Evolutionary conservation across 495 filamentous ascomycete species (phyloP).

Genomic region (Penicillium silybi): DNA sequence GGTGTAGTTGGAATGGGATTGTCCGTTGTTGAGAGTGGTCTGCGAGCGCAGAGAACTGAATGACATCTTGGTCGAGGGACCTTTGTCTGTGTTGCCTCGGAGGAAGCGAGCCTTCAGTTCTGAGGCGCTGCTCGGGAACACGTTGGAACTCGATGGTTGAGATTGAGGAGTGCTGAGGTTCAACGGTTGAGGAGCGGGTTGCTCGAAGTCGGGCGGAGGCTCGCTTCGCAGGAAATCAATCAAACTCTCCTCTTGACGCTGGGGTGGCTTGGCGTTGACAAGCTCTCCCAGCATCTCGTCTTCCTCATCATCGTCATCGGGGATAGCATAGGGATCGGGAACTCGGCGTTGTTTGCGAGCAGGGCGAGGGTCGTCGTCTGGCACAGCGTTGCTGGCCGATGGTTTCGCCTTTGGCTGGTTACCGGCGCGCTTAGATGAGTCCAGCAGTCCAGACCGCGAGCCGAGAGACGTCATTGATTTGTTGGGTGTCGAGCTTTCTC

Average conservation of each 20-base stretch:
- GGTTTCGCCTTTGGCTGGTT: slow-evolving; percentile 16
- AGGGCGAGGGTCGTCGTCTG: slow-evolving; percentile 29
- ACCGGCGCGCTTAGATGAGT: slow-evolving; percentile 27
- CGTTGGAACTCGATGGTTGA: slow-evolving; percentile 49
- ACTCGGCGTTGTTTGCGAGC: slow-evolving; percentile 69
- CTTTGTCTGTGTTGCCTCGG: slow-evolving; percentile 33
- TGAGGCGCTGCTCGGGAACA: slow-evolving; percentile 25
- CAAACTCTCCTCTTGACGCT: slow-evolving; percentile 62
- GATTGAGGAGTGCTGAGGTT: slow-evolving; percentile 17
- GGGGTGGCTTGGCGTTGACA: slow-evolving; percentile 41
- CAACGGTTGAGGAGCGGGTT: slow-evolving; percentile 42
- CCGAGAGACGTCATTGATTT: slow-evolving; percentile 51
- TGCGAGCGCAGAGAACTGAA: slow-evolving; percentile 32
- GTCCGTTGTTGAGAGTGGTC: slow-evolving; percentile 4
- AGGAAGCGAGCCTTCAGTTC: slow-evolving; percentile 62
- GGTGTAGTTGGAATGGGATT: slow-evolving; percentile 34
- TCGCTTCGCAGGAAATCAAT: slow-evolving; percentile 84
- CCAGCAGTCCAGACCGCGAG: slow-evolving; percentile 57
- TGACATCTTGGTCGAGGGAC: slow-evolving; percentile 28
- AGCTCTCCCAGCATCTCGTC: slow-evolving; percentile 69
- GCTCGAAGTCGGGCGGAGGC: slow-evolving; percentile 62
- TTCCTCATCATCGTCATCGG: slow-evolving; percentile 53
- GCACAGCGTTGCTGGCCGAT: slow-evolving; percentile 6
- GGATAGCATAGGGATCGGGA: slow-evolving; percentile 84
- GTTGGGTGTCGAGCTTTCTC: slow-evolving; percentile 38